A percentile compares a stretch with the other conserved stretches of the same genome.
Conservation (phyloP, 257 asterid species). For the Solanum corneliomulleri region DNA sequence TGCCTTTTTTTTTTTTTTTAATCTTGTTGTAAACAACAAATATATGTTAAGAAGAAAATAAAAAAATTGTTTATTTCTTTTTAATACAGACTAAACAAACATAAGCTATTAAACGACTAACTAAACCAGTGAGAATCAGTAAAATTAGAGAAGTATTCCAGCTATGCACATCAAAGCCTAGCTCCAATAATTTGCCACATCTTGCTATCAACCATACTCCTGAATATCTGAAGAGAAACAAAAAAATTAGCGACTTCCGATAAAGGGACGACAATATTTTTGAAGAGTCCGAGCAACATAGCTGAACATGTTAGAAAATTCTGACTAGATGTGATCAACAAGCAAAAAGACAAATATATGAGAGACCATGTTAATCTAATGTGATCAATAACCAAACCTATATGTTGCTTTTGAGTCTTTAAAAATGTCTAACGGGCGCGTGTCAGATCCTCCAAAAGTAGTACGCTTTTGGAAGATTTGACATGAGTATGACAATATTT, state of each 20-base stretch:
- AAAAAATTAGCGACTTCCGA: not conserved
- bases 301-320: not conserved
- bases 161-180: slow-evolving; percentile 59
- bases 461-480: not conserved
- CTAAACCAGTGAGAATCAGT: slow-evolving; percentile 44
- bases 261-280: not conserved
- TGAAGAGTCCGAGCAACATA: not conserved
- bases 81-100: slow-evolving; percentile 52
- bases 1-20: not conserved
- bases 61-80: slow-evolving; percentile 32
- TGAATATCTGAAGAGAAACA: slow-evolving; percentile 27
- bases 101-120: slow-evolving; percentile 60
- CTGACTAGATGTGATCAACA: not conserved
- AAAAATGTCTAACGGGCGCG: not conserved
- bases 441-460: not conserved
- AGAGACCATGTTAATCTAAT: not conserved
- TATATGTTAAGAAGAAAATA: not conserved
- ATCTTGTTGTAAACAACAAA: not conserved
- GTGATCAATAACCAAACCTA: not conserved
- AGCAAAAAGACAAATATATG: not conserved
- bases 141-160: slow-evolving; percentile 31
- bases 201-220: slow-evolving; percentile 98
- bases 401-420: not conserved
- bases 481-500: not conserved
- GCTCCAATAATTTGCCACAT: slow-evolving; percentile 58